These are phyloP conservation scores for Lachnellula hyalina DNA, from an alignment of 2,329 filamentous ascomycete genomes.

Conservation along the genomic window DNA sequence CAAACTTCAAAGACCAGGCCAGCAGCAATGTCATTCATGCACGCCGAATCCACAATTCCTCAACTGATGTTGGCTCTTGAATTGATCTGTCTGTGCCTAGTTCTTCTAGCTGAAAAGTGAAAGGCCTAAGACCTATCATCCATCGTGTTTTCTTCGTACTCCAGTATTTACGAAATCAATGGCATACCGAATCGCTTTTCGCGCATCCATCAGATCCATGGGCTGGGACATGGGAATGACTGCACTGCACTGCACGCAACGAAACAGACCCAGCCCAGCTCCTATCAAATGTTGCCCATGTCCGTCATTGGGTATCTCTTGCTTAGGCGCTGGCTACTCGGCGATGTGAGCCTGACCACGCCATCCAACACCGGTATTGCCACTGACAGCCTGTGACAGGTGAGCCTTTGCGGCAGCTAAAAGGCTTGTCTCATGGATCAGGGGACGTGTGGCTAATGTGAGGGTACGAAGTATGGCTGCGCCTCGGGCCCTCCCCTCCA, in stretches of 20 bases:
- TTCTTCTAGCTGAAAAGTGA: not conserved
- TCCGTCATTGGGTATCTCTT: not conserved
- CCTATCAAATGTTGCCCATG: not conserved
- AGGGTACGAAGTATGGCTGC: not conserved
- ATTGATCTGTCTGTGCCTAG: not conserved
- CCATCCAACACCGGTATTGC: not conserved
- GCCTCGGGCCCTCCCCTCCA: not conserved
- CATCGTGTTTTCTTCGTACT: not conserved
- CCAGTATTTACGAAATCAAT: not conserved
- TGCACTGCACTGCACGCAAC: too few species aligned
- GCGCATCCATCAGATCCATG: too few species aligned
- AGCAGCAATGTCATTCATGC: not conserved
- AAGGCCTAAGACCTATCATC: not conserved
- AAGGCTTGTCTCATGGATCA: not conserved
- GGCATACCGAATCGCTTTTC: too few species aligned
- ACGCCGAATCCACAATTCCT: not conserved
- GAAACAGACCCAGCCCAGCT: too few species aligned
- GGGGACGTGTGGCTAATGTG: not conserved
- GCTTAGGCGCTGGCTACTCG: not conserved
- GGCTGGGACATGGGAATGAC: too few species aligned
- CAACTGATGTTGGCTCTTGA: not conserved
- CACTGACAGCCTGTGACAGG: not conserved
- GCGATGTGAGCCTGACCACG: slow-evolving; percentile 3
- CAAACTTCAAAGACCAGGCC: not conserved
- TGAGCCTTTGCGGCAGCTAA: not conserved